Percentiles rank a stretch among this genome's conserved stretches.
phyloP scores from a whole-genome alignment of 2,329 filamentous ascomycete genomes.

The Botryosphaeria dothidea region DNA sequence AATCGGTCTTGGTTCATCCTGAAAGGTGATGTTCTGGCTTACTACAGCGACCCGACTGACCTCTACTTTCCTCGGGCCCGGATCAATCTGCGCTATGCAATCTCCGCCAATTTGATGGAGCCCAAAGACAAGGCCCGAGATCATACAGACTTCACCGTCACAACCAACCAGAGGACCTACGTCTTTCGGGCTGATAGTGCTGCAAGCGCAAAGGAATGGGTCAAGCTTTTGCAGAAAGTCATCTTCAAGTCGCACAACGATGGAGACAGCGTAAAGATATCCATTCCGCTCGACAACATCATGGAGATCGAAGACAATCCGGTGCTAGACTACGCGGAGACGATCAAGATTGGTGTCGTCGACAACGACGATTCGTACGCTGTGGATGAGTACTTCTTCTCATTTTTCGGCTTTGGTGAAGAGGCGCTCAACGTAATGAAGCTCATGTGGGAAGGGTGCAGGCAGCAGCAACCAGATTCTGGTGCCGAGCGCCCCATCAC shows the following conservation, averaged over 20 bases:
- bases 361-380: conserved; percentile 94
- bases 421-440: conserved; percentile 80
- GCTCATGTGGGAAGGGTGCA: conserved; percentile 67
- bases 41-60: conserved; percentile 80
- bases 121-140: conserved; percentile 70
- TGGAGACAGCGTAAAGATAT: conserved; percentile 95
- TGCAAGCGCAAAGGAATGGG: conserved; percentile 92
- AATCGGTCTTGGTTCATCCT: conserved; percentile 91
- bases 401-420: conserved; percentile 84
- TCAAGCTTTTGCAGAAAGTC: conserved; percentile 87
- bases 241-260: conserved; percentile 97
- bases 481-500: not conserved
- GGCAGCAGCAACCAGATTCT: conserved; percentile 29
- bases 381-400: conserved; percentile 98
- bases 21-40: conserved; percentile 88
- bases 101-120: conserved; percentile 77
- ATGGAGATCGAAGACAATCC: conserved; percentile 91
- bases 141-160: conserved; percentile 73
- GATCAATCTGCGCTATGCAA: conserved; percentile 88
- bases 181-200: conserved; percentile 87
- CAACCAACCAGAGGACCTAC: conserved; percentile 80
- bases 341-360: conserved; percentile 88
- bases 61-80: conserved; percentile 90
- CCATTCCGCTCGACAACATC: conserved; percentile 81
- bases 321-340: conserved; percentile 89